phyloP scores from a whole-genome alignment of 108 stramenopile species.

The Fistulifera pelliculosa region DNA sequence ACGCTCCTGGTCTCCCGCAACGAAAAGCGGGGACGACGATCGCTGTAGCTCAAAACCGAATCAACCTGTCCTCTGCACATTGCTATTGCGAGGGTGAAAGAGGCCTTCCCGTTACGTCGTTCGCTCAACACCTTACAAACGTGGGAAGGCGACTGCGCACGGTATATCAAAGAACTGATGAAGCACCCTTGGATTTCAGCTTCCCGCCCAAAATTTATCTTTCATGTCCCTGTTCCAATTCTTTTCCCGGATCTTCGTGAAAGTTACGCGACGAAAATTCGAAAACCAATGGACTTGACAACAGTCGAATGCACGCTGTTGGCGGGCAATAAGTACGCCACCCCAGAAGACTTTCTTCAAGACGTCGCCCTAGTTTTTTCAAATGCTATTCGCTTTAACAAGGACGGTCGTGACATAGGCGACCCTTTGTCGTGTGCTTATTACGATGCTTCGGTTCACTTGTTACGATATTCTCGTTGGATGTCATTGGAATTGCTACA shows the following conservation, averaged over 20 bases:
- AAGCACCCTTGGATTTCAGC: conserved; percentile 74
- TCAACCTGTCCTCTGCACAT: conserved; percentile 78
- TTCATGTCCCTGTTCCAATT: conserved; percentile 74
- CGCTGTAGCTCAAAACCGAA: conserved; percentile 15
- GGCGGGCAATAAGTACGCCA: conserved; percentile 39
- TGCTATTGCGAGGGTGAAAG: conserved; percentile 75
- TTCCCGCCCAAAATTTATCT: conserved; percentile 59
- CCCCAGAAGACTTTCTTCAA: conserved; percentile 63
- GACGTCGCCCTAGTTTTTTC: conserved; percentile 76
- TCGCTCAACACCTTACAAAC: conserved; percentile 49
- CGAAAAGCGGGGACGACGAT: conserved; percentile 9
- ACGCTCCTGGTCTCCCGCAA: background rate
- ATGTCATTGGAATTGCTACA: conserved; percentile 64
- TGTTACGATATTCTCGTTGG: conserved; percentile 77
- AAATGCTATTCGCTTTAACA: conserved; percentile 78
- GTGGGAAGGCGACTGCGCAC: conserved; percentile 68
- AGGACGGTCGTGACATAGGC: conserved; percentile 69
- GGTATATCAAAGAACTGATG: conserved; percentile 39
- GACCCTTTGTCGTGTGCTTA: conserved; percentile 80
- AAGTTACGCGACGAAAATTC: conserved; percentile 54
- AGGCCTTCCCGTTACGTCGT: conserved; percentile 64
- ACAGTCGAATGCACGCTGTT: conserved; percentile 74
- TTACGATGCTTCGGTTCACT: conserved; percentile 77
- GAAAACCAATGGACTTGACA: conserved; percentile 85
- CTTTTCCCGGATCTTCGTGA: conserved; percentile 69